Evolutionary conservation across 2,329 filamentous ascomycete species (phyloP), one percentile per base, ranked within the genome.

Genomic region (Onygenales sp.): DNA sequence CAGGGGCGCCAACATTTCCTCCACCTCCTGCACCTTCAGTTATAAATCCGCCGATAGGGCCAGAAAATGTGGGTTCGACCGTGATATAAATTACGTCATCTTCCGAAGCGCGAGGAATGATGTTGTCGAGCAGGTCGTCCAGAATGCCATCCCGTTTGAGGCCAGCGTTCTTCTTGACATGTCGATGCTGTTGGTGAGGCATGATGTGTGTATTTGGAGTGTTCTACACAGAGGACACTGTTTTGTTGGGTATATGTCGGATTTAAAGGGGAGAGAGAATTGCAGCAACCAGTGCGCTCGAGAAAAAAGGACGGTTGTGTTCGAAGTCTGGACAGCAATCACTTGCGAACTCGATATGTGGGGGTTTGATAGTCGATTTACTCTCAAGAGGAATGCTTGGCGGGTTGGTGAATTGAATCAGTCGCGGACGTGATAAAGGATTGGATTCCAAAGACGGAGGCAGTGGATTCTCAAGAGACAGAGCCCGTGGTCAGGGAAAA

Each of bases 61-160:
- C 78, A 13, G 69, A 66, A 58, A 80, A 82, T 40, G 79, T 81
- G 52, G 75, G 70, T 21, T 71, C 60, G 33, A 75, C 70, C 0
- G 79, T 81, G 45, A 79, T 70, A 63, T 80, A 78, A 42, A 81
- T 71, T 42, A 77, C 65, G 6, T 56, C 51, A 53, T 54, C 51
- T 50, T 52, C 36, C 42, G 7, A 10, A 21, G 34, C 37, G 49
- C 47, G 31, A 21, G 37, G 31, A 21, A 42, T 21, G 48, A 55
- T 37, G 33, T 47, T 39, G 9, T 40, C 49, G 17, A 52, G 42
- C 9, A 58, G 13, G 32, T 46, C 37, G 27, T 52, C 49, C 13
- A 53, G 31, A 8, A 50, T 6, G 37, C 52, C 51, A 14, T 52
- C 27, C n/a, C 40, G 47, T 49, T 39, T 14, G 36, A 10, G 46